These are phyloP conservation scores for Schoenoplectus tabernaemontani DNA, from an alignment of 202 grass and related monocot species.

Conservation along the genomic window DNA sequence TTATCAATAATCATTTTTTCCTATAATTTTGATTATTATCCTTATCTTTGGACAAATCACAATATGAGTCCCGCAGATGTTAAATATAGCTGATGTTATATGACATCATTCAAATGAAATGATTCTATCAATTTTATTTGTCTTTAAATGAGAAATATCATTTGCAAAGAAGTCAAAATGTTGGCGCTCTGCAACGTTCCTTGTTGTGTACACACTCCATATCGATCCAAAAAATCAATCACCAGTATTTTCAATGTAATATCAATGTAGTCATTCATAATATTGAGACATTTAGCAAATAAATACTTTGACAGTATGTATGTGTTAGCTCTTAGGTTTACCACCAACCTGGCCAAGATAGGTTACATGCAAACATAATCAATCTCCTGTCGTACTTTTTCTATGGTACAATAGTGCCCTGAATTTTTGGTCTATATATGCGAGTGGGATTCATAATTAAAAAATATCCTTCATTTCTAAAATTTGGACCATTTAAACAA, in stretches of 20 bases:
- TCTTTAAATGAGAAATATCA: neutral
- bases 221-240: neutral
- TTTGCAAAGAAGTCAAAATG: neutral
- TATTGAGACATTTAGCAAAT: neutral
- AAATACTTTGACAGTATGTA: neutral
- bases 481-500: too few species aligned
- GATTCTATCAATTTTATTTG: neutral
- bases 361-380: too few species aligned
- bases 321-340: neutral
- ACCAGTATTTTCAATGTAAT: neutral
- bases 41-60: neutral
- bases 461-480: too few species aligned
- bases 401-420: too few species aligned
- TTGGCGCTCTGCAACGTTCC: neutral
- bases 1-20: neutral
- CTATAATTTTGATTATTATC: neutral
- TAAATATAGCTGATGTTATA: neutral
- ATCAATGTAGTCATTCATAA: neutral
- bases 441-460: too few species aligned
- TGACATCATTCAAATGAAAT: neutral
- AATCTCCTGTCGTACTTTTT: too few species aligned
- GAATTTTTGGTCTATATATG: too few species aligned
- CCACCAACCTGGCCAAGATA: neutral
- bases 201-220: neutral
- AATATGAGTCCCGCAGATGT: neutral